Conservation (phyloP, 352 stramenopile species). For the Aphanomyces invadans region DNA sequence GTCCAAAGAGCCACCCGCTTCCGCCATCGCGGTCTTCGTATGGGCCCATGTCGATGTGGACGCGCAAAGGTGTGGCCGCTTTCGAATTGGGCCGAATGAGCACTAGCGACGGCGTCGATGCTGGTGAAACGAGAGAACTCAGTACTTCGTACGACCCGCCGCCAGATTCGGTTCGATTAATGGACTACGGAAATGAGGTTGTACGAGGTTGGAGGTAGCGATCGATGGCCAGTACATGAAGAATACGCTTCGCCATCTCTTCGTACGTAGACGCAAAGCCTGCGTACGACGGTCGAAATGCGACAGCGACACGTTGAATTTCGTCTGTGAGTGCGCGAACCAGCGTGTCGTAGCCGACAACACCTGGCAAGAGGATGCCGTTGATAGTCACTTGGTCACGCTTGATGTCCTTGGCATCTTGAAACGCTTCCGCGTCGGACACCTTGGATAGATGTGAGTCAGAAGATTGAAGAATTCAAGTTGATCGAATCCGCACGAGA, state of each 20-base stretch:
- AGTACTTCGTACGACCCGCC: constrained; percentile 64
- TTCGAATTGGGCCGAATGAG: constrained; percentile 60
- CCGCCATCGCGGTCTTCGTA: constrained; percentile 21
- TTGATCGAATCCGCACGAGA: not conserved
- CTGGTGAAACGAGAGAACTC: constrained; percentile 36
- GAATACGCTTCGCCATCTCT: constrained; percentile 34
- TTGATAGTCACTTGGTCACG: constrained; percentile 71
- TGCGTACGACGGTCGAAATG: constrained; percentile 24
- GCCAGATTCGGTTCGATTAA: constrained; percentile 73
- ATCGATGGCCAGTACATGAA: constrained; percentile 27
- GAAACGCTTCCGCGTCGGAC: constrained; percentile 50
- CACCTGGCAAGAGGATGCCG: constrained; percentile 38
- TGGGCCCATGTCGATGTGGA: constrained; percentile 50
- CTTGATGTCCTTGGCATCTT: constrained; percentile 74
- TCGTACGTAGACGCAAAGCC: constrained; percentile 12
- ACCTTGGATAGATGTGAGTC: constrained; percentile 20
- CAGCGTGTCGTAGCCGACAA: constrained; percentile 51
- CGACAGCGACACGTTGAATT: constrained; percentile 30
- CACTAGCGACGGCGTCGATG: constrained; percentile 32
- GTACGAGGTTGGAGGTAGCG: not conserved
- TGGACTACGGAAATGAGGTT: constrained; percentile 36
- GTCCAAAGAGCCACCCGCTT: constrained; percentile 60
- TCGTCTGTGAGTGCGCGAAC: constrained; percentile 40
- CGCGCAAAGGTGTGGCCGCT: constrained; percentile 44
- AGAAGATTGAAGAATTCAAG: no score